phyloP scores from a whole-genome alignment of 2,329 filamentous ascomycete genomes.

The Colletotrichum plurivorum region DNA sequence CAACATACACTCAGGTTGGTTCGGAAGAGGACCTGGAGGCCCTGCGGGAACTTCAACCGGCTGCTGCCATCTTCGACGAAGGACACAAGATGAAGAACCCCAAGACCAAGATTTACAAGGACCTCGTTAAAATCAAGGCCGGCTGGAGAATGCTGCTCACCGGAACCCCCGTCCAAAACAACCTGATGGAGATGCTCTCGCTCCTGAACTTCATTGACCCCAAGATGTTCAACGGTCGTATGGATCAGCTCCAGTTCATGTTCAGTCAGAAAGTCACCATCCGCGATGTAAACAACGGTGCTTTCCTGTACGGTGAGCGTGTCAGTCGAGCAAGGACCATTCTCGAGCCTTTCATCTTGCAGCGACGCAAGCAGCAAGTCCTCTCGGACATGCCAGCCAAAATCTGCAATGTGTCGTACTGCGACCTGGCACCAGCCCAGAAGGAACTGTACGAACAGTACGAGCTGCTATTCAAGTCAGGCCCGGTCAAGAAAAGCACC shows the following conservation, averaged over 20 bases:
- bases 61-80: conserved; percentile 86
- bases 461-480: conserved; percentile 74
- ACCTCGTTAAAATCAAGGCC: conserved; percentile 82
- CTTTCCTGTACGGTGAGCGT: conserved; percentile 87
- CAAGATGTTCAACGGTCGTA: conserved; percentile 80
- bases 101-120: conserved; percentile 84
- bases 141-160: conserved; percentile 89
- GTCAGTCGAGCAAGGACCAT: conserved; percentile 91
- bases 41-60: conserved; percentile 63
- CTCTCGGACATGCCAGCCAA: conserved; percentile 88
- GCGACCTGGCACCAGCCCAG: conserved; percentile 82
- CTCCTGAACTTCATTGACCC: conserved; percentile 96
- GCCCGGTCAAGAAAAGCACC: conserved; percentile 65
- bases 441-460: conserved; percentile 78
- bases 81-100: conserved; percentile 94
- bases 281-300: conserved; percentile 82
- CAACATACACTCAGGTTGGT: conserved; percentile 72
- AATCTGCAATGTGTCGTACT: conserved; percentile 82
- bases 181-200: conserved; percentile 90
- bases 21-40: conserved; percentile 65
- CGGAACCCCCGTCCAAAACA: conserved; percentile 95
- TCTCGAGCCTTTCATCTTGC: conserved; percentile 93
- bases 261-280: conserved; percentile 94
- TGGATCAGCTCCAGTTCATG: conserved; percentile 85
- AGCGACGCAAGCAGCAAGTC: conserved; percentile 93